Conservation (phyloP, 116 monocot genomes). For the Cymodocea nodosa region DNA sequence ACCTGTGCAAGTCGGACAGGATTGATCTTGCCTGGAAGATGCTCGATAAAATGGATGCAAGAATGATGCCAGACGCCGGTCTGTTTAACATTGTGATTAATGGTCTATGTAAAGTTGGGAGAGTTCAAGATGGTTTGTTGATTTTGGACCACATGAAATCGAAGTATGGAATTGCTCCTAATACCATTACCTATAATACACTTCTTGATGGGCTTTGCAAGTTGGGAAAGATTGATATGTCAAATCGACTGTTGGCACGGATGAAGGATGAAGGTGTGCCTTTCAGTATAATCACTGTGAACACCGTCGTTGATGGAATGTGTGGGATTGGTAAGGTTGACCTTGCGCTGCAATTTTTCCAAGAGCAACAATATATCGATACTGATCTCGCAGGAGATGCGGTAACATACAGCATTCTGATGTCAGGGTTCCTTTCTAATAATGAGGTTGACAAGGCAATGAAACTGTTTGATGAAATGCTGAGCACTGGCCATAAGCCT, state of each 20-base stretch:
- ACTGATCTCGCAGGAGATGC: slow-evolving; percentile 29
- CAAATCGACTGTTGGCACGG: slow-evolving; percentile 19
- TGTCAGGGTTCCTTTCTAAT: slow-evolving; percentile 58
- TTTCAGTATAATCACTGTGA: slow-evolving; percentile 49
- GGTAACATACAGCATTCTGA: slow-evolving; percentile 45
- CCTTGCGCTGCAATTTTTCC: slow-evolving; percentile 55
- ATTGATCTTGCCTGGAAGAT: slow-evolving; percentile 39
- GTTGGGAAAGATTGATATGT: slow-evolving; percentile 31
- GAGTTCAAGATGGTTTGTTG: slow-evolving; percentile 23
- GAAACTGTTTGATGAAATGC: slow-evolving; percentile 71
- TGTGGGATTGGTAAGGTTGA: slow-evolving; percentile 45
- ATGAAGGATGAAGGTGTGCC: slow-evolving; percentile 44
- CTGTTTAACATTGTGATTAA: slow-evolving; percentile 51
- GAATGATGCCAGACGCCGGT: slow-evolving; percentile 17
- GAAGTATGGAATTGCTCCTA: slow-evolving; percentile 17
- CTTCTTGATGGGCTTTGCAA: slow-evolving; percentile 74
- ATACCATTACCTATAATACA: slow-evolving; percentile 41
- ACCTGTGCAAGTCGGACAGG: slow-evolving; percentile 40
- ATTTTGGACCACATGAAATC: slow-evolving; percentile 35
- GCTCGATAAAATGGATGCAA: slow-evolving; percentile 49
- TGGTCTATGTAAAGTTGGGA: slow-evolving; percentile 63
- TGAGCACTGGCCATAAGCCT: slow-evolving; percentile 29
- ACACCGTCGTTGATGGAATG: slow-evolving; percentile 51
- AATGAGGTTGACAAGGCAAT: slow-evolving; percentile 56
- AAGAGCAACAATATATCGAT: background rate